Evolutionary conservation across 2,329 filamentous ascomycete species (phyloP), one percentile per base, ranked within the genome.

Genomic region (Microsporum canis): DNA sequence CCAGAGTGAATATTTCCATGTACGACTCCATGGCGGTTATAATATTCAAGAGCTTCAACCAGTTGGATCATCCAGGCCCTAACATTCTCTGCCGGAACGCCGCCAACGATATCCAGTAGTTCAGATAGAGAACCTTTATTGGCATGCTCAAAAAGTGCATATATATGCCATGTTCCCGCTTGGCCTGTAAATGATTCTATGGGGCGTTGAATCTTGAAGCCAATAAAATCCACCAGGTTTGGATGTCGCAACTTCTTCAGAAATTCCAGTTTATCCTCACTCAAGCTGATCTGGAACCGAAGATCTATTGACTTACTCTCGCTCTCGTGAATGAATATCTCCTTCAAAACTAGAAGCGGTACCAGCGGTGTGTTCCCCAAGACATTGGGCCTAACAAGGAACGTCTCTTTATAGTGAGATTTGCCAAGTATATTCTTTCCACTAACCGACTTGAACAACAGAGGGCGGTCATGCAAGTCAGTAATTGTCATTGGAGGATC

Each of bases 41-140:
- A 84, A 71, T 88, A 95, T 62, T 90, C 88, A 33, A 99, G 78
- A 0, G 87, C 94, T 75, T 96, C 90, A 31, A 99, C 82, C 17
- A 99, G 79, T 68, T 96, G 90, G 62, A 91, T 85, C n/a, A 90
- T 94, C 87, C 91, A 97, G 29, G 89, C 86, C 59, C 91, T 87
- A 51, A 91, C 86, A 70, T 87, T 91, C 65, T 84, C 83, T 58
- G 88, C 82, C 47, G 87, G 83, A 58, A 96, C 77, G 34, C 82
- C 82, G 3, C 88, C 89, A 47, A 90, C 84, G 63, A 92, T 82
- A 61, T 92, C 87, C 34, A 99, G 79, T 23, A 95, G 79, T 67
- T 96, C 90, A 33, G 87, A 84, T 12, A 99, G 76, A 0, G 91
- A 89, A 0, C 90, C 91, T 71, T 89, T 91, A 59, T 90, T 87